Conservation (phyloP, 306 rosid species). For the Trifolium fragiferum region DNA sequence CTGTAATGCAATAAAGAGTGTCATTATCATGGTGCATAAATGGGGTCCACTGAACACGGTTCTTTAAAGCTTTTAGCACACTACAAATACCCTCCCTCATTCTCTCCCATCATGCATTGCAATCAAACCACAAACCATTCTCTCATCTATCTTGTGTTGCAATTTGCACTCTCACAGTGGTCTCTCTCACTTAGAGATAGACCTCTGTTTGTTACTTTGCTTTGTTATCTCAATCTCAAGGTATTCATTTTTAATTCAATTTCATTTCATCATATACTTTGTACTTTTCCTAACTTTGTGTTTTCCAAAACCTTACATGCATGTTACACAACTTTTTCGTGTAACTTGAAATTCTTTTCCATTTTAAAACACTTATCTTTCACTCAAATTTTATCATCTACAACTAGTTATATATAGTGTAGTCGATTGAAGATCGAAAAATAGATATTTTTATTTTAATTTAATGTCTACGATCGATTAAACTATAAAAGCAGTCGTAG, state of each 20-base stretch:
- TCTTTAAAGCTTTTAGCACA: slow-evolving; percentile 52
- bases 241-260: slow-evolving; percentile 39
- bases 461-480: not conserved
- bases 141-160: not conserved
- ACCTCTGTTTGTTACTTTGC: slow-evolving; percentile 58
- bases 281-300: slow-evolving; percentile 7
- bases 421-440: not conserved
- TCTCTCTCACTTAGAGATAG: slow-evolving; percentile 47
- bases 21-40: slow-evolving; percentile 54
- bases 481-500: too few species aligned
- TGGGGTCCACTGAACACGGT: slow-evolving; percentile 80
- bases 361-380: not conserved
- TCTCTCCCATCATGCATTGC: slow-evolving; percentile 42
- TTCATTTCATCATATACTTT: slow-evolving; percentile 10
- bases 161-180: slow-evolving; percentile 56
- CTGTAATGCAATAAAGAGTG: slow-evolving; percentile 28
- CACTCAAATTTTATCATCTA: not conserved
- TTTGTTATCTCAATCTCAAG: slow-evolving; percentile 42
- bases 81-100: slow-evolving; percentile 74
- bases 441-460: not conserved
- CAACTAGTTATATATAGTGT: not conserved
- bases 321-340: slow-evolving; percentile 35
- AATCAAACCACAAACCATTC: slow-evolving; percentile 54
- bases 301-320: slow-evolving; percentile 38
- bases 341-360: slow-evolving; percentile 42